phyloP scores from a whole-genome alignment of 2,329 filamentous ascomycete genomes.

The Xylariaceae sp. region DNA sequence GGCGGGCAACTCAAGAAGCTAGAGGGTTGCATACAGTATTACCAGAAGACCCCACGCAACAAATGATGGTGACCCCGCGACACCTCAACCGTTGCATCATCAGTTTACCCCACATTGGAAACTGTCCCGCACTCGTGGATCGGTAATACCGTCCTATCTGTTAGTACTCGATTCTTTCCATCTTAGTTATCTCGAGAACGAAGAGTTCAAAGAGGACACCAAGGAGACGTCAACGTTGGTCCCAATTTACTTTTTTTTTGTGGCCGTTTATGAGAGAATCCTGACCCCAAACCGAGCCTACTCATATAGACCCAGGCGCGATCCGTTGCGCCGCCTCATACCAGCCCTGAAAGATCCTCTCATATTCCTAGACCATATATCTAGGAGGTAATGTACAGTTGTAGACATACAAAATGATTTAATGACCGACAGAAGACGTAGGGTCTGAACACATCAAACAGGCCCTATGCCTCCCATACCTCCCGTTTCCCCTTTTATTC shows the following conservation, averaged over 20 bases:
- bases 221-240: too few species aligned
- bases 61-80: conserved; percentile 18
- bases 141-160: too few species aligned
- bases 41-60: conserved; percentile 4
- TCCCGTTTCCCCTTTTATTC: not conserved
- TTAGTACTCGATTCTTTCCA: too few species aligned
- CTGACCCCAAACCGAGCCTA: not conserved
- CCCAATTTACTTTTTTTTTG: too few species aligned
- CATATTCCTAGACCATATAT: not conserved
- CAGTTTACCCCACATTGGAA: conserved; percentile 18
- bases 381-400: conserved; percentile 20
- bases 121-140: not conserved
- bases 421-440: conserved; percentile 4
- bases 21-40: not conserved
- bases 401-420: conserved; percentile 24
- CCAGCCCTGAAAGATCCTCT: not conserved
- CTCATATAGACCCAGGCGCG: not conserved
- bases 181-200: too few species aligned
- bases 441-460: too few species aligned
- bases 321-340: not conserved
- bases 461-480: too few species aligned
- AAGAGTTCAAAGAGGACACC: too few species aligned
- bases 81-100: conserved; percentile 5
- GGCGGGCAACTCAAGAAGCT: not conserved
- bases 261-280: too few species aligned